Evolutionary conservation across 2,329 filamentous ascomycete species (phyloP), one percentile per base, ranked within the genome.

Genomic region (Sarocladium brachiariae): DNA sequence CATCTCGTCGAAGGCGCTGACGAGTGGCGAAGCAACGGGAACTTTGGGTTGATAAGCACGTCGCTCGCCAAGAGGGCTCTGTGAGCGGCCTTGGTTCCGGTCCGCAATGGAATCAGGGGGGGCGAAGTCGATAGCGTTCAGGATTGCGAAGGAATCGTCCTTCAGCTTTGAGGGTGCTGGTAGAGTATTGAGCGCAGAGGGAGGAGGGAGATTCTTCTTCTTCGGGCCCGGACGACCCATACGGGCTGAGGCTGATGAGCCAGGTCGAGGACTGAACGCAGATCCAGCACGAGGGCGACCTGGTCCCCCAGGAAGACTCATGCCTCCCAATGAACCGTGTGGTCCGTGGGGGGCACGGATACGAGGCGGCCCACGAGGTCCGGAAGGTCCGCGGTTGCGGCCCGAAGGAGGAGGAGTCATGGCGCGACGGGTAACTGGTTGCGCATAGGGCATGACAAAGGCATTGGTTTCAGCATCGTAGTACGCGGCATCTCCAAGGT

Each of bases 391-490:
- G 3, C 71, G 69, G 61, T 72, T 68, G 43, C 76, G 67, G 43
- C 73, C 73, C 47, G 74, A 73, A 2, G 92, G 91, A 16, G 92
- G 92, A 49, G 92, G 92, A 18, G 92, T 97, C 92, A 97, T 96
- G 49, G 92, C 92, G 61, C 92, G 87, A 59, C 92, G 87, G 55
- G 82, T 84, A 14, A 95, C 80, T 10, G 89, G 89, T 66, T 96
- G 82, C 10, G 91, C 87, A 59, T 87, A 96, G 2, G 91, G 82
- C 77, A 86, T 84, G 52, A 90, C 80, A 60, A 90, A 92, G 18
- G 84, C 77, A 59, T 83, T 83, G 30, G 76, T 78, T 10, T 81
- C 77, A 8, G 84, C 80, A 58, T 87, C 84, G 52, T 83, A 86
- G 62, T 80, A 83, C 6, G 78, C 64, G 21, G 80, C 57, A 19